phyloP scores from a whole-genome alignment of 495 filamentous ascomycete species.

The Elaphomyces granulatus region DNA sequence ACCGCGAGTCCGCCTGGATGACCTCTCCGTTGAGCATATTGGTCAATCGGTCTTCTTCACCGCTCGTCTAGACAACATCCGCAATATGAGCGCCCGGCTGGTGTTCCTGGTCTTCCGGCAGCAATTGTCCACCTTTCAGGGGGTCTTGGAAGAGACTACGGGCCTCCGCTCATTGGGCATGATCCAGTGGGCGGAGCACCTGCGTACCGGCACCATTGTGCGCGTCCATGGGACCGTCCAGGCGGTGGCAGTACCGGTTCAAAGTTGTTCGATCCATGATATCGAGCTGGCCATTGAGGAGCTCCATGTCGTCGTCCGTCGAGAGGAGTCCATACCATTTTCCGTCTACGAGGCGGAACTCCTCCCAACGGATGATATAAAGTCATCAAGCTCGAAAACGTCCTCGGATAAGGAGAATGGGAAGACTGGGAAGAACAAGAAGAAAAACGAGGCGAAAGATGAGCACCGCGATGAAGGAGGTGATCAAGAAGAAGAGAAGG shows the following conservation, averaged over 20 bases:
- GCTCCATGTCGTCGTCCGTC: constrained; percentile 38
- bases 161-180: constrained; percentile 41
- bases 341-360: constrained; percentile 51
- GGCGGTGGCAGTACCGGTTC: constrained; percentile 42
- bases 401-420: too few relatives aligned
- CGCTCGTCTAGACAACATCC: constrained; percentile 70
- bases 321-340: constrained; percentile 46
- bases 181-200: constrained; percentile 54
- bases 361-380: constrained; percentile 2
- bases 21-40: constrained; percentile 39
- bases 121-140: constrained; percentile 64
- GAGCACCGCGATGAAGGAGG: not conserved
- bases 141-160: constrained; percentile 43
- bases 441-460: constrained; percentile 13
- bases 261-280: constrained; percentile 42
- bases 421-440: too few relatives aligned
- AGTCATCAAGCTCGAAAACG: constrained; percentile 9
- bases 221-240: constrained; percentile 50
- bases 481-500: too few relatives aligned
- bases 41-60: constrained; percentile 61
- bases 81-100: constrained; percentile 78
- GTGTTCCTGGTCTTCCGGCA: constrained; percentile 80
- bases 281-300: constrained; percentile 34
- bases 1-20: constrained; percentile 33
- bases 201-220: constrained; percentile 53